Evolutionary conservation across 805 yeast genomes (phyloP).

Genomic region (Metschnikowia henanensis): DNA sequence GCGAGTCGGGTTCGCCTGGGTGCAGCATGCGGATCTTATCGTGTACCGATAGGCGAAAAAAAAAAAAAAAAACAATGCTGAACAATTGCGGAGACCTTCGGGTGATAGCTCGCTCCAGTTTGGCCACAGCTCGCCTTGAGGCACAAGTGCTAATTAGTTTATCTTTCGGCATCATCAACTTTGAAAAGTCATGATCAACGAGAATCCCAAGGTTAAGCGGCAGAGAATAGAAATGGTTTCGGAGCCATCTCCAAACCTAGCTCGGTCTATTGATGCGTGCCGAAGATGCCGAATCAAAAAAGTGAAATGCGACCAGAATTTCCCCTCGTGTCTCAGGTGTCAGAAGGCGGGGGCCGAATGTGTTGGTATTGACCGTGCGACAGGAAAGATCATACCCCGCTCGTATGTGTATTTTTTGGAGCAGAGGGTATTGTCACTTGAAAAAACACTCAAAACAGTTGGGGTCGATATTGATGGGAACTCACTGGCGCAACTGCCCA

Average conservation of each 20-base stretch:
- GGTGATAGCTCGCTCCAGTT: neutral
- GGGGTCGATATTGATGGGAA: neutral
- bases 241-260: constrained; percentile 25
- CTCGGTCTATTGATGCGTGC: constrained; percentile 80
- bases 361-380: constrained; percentile 82
- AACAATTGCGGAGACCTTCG: neutral
- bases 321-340: constrained; percentile 66
- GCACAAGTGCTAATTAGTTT: neutral
- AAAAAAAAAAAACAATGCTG: neutral
- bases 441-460: constrained; percentile 24
- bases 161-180: neutral
- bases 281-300: constrained; percentile 74
- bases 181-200: neutral
- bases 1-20: constrained; percentile 1
- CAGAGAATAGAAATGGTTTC: neutral
- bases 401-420: constrained; percentile 75
- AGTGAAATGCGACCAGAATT: constrained; percentile 64
- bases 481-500: neutral
- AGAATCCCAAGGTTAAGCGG: neutral
- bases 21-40: constrained; percentile 10
- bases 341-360: constrained; percentile 68
- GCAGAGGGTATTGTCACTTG: constrained; percentile 56
- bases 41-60: neutral
- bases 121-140: too few species aligned
- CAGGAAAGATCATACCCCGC: constrained; percentile 84